Percentiles rank a stretch among this genome's conserved stretches.
These are phyloP conservation scores for Galeopsis tetrahit DNA, from an alignment of 257 asterid genomes.

Conservation along the genomic window DNA sequence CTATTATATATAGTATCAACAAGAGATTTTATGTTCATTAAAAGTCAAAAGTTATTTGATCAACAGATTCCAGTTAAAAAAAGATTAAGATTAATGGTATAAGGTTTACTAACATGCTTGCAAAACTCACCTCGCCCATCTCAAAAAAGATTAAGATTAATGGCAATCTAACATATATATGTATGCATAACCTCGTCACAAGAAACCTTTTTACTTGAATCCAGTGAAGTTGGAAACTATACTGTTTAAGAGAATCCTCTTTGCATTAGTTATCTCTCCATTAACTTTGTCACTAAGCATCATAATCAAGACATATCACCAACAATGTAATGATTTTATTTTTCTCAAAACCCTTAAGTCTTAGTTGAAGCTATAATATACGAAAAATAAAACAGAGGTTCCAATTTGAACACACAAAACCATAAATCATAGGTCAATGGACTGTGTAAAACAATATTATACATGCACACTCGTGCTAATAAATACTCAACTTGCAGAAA, in stretches of 20 bases:
- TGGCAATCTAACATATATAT: constrained; percentile 13
- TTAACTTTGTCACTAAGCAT: background rate
- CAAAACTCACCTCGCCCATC: constrained; percentile 91
- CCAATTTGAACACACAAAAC: background rate
- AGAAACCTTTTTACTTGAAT: background rate
- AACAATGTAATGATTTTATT: background rate
- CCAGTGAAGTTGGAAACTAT: background rate
- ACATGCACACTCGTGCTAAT: background rate
- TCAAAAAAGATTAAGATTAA: no score
- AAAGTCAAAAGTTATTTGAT: background rate
- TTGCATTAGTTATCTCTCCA: no score
- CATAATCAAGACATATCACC: background rate
- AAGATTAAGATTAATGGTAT: background rate
- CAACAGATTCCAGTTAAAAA: background rate
- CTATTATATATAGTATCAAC: background rate
- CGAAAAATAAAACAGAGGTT: background rate
- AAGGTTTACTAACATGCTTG: constrained; percentile 3
- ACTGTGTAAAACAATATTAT: no score
- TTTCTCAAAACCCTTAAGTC: no score
- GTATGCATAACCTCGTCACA: constrained; percentile 16
- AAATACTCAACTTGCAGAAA: no score
- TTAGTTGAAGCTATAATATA: background rate
- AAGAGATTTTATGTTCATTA: constrained; percentile 20
- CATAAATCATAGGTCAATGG: background rate
- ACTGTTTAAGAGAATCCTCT: no score